Evolutionary conservation across 225 moss, liverwort and hornwort species (phyloP).

Genomic region (Anthoceros angustus): DNA sequence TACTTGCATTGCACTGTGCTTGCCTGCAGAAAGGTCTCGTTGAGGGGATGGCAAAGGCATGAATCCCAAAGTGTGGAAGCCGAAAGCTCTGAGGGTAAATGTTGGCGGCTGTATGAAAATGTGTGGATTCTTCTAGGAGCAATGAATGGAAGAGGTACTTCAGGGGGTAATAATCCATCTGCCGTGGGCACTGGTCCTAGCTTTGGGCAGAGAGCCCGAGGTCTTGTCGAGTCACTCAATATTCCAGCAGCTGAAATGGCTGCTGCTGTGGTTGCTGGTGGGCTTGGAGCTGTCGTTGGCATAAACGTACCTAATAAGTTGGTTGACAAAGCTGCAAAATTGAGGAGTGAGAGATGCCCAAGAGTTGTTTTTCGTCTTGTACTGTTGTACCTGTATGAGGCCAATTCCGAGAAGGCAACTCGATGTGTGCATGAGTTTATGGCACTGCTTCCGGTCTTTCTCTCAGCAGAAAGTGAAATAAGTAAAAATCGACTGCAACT

Average conservation of each 20-base stretch:
- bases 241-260: conserved; percentile 76
- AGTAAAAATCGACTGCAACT: conserved; percentile 61
- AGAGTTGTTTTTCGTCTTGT: conserved; percentile 55
- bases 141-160: conserved; percentile 58
- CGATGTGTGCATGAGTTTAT: conserved; percentile 57
- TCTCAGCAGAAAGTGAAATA: conserved; percentile 50
- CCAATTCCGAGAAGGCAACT: conserved; percentile 42
- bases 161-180: conserved; percentile 41
- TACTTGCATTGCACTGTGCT: not conserved
- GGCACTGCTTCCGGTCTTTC: conserved; percentile 54
- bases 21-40: not conserved
- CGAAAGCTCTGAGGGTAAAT: conserved; percentile 29
- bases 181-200: conserved; percentile 47
- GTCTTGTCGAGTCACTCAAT: conserved; percentile 58
- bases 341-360: conserved; percentile 54
- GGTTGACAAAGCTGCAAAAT: conserved; percentile 43
- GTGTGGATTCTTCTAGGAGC: conserved; percentile 55
- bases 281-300: conserved; percentile 46
- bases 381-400: conserved; percentile 52
- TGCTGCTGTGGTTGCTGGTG: conserved; percentile 71
- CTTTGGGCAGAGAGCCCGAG: conserved; percentile 68
- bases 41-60: conserved; percentile 4
- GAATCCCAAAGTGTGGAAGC: not conserved
- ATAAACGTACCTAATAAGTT: conserved; percentile 50
- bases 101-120: conserved; percentile 61